A percentile compares a stretch with the other conserved stretches of the same genome.
Evolutionary conservation across 768 basidiomycete genomes (phyloP).

Genomic region (Tulasnella sp.): DNA sequence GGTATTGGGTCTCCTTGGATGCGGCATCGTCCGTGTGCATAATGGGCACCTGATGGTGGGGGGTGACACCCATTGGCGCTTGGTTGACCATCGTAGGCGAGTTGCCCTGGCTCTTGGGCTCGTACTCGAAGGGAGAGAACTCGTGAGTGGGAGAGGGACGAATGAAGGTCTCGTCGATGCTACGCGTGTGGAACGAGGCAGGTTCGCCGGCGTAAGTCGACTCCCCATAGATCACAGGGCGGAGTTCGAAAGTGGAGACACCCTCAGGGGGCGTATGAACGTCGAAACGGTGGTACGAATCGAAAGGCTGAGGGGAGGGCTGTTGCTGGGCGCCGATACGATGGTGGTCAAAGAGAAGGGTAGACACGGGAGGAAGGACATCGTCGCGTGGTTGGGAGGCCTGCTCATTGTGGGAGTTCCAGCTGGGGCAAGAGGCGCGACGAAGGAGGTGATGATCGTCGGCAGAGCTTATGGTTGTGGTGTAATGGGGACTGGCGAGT

Average conservation of each 20-base stretch:
- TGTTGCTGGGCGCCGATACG: constrained; percentile 15
- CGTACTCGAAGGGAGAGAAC: not conserved
- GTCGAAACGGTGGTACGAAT: not conserved
- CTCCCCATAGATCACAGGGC: too few relatives aligned
- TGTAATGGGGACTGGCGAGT: too few relatives aligned
- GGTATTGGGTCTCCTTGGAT: constrained; percentile 81
- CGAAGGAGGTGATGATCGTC: not conserved
- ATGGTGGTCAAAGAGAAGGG: constrained; percentile 22
- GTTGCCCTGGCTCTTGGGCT: constrained; percentile 22
- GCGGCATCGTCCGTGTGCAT: constrained; percentile 87
- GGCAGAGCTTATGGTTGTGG: too few relatives aligned
- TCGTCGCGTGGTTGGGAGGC: constrained; percentile 35
- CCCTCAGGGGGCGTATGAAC: not conserved
- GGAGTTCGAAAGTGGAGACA: not conserved
- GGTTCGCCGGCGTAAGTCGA: too few relatives aligned
- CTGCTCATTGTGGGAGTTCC: constrained; percentile 28
- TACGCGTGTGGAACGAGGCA: too few relatives aligned
- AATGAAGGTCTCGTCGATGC: not conserved
- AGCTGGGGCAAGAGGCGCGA: not conserved
- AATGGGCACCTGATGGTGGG: constrained; percentile 44
- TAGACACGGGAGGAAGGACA: constrained; percentile 24
- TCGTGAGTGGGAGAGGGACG: not conserved
- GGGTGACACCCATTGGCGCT: constrained; percentile 26
- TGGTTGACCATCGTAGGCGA: constrained; percentile 21
- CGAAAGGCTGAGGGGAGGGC: not conserved